A percentile compares a stretch with the other conserved stretches of the same genome.
These are phyloP conservation scores for Torulaspora indica DNA, from an alignment of 805 yeast genomes.

Conservation along the genomic window DNA sequence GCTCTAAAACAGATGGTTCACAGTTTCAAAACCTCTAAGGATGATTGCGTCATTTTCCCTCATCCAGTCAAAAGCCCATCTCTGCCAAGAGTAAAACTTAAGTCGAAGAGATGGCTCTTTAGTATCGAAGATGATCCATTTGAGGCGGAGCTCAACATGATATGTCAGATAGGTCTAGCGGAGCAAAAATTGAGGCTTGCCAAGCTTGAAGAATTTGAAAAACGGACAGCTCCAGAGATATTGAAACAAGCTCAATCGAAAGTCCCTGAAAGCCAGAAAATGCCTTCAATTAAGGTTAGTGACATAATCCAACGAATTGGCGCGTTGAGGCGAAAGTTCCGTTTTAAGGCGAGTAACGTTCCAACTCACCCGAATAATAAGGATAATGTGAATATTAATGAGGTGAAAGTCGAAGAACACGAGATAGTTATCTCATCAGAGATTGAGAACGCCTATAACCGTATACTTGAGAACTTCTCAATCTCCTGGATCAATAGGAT, in stretches of 20 bases:
- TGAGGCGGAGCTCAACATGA: constrained; percentile 64
- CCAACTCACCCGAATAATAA: not conserved
- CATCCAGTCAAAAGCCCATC: constrained; percentile 38
- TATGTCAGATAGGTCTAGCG: constrained; percentile 58
- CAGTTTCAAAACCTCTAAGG: constrained; percentile 43
- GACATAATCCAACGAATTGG: constrained; percentile 9
- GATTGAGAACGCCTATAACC: constrained; percentile 19
- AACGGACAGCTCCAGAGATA: constrained; percentile 18
- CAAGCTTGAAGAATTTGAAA: constrained; percentile 43
- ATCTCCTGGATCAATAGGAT: constrained; percentile 70
- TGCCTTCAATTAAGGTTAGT: constrained; percentile 4
- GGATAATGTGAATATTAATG: not conserved
- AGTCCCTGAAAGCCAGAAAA: constrained; percentile 1
- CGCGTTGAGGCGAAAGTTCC: constrained; percentile 9
- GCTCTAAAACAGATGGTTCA: constrained; percentile 55
- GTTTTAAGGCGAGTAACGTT: constrained; percentile 4
- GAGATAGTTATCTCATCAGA: constrained; percentile 13
- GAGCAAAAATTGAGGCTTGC: constrained; percentile 61
- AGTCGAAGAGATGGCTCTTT: constrained; percentile 52
- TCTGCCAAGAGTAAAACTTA: constrained; percentile 55
- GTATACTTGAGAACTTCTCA: constrained; percentile 47
- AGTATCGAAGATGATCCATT: constrained; percentile 86
- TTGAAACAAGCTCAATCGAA: constrained; percentile 4
- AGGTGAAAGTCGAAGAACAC: not conserved
- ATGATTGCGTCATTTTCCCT: constrained; percentile 40